Conservation (phyloP, 1,139 yeast genomes). For the Taiozyma sp. region DNA sequence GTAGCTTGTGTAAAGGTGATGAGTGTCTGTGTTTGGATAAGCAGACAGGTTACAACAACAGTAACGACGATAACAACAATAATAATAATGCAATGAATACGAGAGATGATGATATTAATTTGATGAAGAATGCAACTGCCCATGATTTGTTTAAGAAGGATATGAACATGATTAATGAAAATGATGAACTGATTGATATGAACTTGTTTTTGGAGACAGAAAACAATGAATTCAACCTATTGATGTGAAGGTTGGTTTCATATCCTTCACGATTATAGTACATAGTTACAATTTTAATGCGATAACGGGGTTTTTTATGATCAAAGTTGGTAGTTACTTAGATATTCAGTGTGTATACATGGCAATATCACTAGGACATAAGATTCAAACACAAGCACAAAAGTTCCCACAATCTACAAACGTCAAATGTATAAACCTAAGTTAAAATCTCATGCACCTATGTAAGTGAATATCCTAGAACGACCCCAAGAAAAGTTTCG, state of each 20-base stretch:
- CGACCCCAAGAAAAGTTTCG: neutral
- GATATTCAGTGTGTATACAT: too few relatives aligned
- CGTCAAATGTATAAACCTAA: conserved; percentile 1
- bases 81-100: conserved; percentile 3
- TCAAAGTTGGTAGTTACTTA: too few relatives aligned
- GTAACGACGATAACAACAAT: neutral
- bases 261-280: neutral
- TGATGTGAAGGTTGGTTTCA: conserved; percentile 5
- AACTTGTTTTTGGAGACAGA: conserved; percentile 8
- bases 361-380: too few relatives aligned
- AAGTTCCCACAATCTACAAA: neutral
- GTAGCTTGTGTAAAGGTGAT: conserved; percentile 41
- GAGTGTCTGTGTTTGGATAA: conserved; percentile 38
- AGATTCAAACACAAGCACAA: too few relatives aligned
- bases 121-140: neutral
- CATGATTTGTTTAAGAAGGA: neutral
- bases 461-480: neutral
- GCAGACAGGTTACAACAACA: neutral
- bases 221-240: conserved; percentile 11
- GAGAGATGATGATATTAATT: neutral
- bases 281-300: neutral
- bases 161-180: conserved; percentile 7
- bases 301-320: neutral
- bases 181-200: conserved; percentile 12
- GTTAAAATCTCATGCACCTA: neutral